phyloP scores from a whole-genome alignment of 2,329 filamentous ascomycete species.

The Cordyceps javanica region DNA sequence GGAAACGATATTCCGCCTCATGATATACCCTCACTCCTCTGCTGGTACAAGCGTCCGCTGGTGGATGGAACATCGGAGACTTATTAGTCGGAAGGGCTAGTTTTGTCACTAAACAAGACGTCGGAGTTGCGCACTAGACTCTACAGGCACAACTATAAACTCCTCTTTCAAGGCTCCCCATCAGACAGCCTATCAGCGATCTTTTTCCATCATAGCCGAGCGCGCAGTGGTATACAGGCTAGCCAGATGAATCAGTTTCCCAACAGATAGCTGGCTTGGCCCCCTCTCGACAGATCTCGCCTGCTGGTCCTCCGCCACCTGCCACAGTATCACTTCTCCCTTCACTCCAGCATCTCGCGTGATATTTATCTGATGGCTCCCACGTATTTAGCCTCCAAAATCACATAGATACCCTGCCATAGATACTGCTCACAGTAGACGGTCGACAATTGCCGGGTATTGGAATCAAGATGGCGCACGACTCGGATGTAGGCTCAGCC shows the following conservation, averaged over 20 bases:
- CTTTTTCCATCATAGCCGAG: neutral
- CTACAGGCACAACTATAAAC: neutral
- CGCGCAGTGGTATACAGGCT: neutral
- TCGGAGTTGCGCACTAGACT: neutral
- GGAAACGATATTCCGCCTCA: no score
- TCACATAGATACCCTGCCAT: neutral
- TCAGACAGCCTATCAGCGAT: neutral
- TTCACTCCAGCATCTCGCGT: neutral
- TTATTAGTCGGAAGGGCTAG: neutral
- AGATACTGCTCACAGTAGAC: neutral
- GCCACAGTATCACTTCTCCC: neutral
- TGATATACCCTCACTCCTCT: no score
- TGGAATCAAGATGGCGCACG: slow-evolving; percentile 17
- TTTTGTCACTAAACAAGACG: no score
- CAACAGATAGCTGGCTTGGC: neutral
- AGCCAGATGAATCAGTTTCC: neutral
- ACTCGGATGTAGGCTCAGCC: slow-evolving; percentile 16
- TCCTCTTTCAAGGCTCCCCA: neutral
- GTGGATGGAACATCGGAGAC: neutral
- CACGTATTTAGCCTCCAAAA: no score
- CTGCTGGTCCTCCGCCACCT: neutral
- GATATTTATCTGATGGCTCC: neutral
- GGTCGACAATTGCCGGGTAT: slow-evolving; percentile 5
- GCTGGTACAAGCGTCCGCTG: neutral
- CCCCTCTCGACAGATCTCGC: neutral